A percentile compares a stretch with the other conserved stretches of the same genome.
These are phyloP conservation scores for Globisporangium splendens DNA, from an alignment of 352 stramenopile species.

Conservation along the genomic window DNA sequence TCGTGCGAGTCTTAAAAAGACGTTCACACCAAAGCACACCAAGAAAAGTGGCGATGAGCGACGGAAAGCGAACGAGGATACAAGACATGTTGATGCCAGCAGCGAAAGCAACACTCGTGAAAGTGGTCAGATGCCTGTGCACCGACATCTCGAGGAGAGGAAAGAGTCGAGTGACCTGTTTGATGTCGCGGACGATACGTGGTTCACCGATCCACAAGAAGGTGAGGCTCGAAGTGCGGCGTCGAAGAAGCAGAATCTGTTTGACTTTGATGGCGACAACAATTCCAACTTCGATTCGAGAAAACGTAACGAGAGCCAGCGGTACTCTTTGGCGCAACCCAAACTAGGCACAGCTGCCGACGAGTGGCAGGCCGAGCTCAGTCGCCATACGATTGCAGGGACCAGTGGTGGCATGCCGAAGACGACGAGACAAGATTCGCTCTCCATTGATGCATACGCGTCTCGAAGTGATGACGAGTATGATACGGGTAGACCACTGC, in stretches of 20 bases:
- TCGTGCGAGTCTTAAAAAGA: constrained; percentile 15
- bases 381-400: constrained; percentile 3
- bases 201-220: constrained; percentile 46
- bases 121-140: not conserved
- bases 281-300: not conserved
- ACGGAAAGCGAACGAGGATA: constrained; percentile 4
- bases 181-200: constrained; percentile 47
- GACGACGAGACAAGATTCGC: not conserved
- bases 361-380: not conserved
- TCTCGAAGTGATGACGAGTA: constrained; percentile 2
- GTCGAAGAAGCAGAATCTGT: not conserved
- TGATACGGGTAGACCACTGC: not conserved
- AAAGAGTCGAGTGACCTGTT: constrained; percentile 28
- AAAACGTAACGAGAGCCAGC: not conserved
- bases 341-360: constrained; percentile 4
- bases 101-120: not conserved
- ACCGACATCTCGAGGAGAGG: not conserved
- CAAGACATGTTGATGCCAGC: too few relatives aligned
- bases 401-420: not conserved
- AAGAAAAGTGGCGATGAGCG: constrained; percentile 4
- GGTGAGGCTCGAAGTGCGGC: not conserved
- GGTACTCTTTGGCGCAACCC: not conserved
- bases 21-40: constrained; percentile 14
- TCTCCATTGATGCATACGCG: constrained; percentile 11
- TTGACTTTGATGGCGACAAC: not conserved